Base-by-base conservation (phyloP, 495 filamentous ascomycete genomes). In the Aspergillus indologenus region DNA sequence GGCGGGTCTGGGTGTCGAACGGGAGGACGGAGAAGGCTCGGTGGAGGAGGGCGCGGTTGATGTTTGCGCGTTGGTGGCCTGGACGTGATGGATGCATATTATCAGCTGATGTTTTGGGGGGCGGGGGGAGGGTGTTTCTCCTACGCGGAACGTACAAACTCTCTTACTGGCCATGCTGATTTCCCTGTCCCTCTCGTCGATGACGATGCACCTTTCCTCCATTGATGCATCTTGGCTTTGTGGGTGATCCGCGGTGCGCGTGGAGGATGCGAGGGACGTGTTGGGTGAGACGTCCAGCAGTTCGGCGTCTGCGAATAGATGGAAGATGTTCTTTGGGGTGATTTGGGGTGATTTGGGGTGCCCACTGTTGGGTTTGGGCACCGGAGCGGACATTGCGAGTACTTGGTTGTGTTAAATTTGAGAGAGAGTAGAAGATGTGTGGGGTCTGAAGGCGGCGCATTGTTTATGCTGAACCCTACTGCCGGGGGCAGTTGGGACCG, bases 31-130 rank as follows among this genome's bases (percentile, higher is more conserved):
- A 26, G 18, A 53, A 53, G 18, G 22, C 50, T 12, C 50, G 50
- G 24, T 53, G 50, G 22, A 53, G 2, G 5, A 53, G 50, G 21
- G 24, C 50, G 17, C 17, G 24, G n/a, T 17, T 34, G 50, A 53
- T 53, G 23, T 53, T 53, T 14, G 22, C 5, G 23, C 31, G 24
- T n/a, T 34, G 23, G 24, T 53, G 50, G 50, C 50, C 50, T 53
- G 24, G n/a, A n/a, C n/a, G n/a, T n/a, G n/a, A n/a, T n/a, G n/a
- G n/a, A n/a, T n/a, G n/a, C n/a, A n/a, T 53, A 23, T 23, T 45
- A 17, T 14, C 19, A 42, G 34, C 19, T 5, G 15, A 17, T 4
- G 3, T 45, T 45, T 3, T 14, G 43, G 43, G 43, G 15, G 43
- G 43, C 15, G 43, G 15, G 43, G 43, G 43, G 43, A 18, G 19